These are phyloP conservation scores for Staphylotrichum tortipilum DNA, from an alignment of 495 filamentous ascomycete genomes.

Conservation along the genomic window DNA sequence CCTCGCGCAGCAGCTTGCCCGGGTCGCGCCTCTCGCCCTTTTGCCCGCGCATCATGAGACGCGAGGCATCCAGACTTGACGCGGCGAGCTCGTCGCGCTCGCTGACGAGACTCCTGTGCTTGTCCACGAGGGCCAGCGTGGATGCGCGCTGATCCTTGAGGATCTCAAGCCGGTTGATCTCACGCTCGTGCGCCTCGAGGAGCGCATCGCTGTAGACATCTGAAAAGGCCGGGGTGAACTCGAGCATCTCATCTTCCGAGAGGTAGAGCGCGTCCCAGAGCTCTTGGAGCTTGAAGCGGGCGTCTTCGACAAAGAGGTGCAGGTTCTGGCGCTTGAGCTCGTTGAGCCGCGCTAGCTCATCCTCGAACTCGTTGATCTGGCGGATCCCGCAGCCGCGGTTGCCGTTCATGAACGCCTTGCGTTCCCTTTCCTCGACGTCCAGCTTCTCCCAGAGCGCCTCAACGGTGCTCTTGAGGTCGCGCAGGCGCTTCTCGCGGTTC, in stretches of 20 bases:
- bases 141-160: constrained; percentile 83
- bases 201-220: constrained; percentile 85
- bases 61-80: constrained; percentile 87
- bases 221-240: constrained; percentile 91
- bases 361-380: constrained; percentile 88
- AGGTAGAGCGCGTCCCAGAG: constrained; percentile 91
- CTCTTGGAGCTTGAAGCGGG: constrained; percentile 78
- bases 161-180: constrained; percentile 72
- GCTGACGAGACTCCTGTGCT: constrained; percentile 70
- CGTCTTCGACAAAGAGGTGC: constrained; percentile 91
- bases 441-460: constrained; percentile 85
- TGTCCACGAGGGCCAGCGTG: constrained; percentile 71
- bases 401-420: constrained; percentile 67
- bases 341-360: constrained; percentile 75
- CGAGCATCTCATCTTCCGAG: constrained; percentile 95
- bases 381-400: constrained; percentile 71
- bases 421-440: constrained; percentile 67
- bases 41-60: constrained; percentile 76
- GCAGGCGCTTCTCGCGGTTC: constrained; percentile 69
- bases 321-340: constrained; percentile 92
- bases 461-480: constrained; percentile 63
- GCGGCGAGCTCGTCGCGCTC: constrained; percentile 81
- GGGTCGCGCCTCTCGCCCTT: constrained; percentile 91
- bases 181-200: constrained; percentile 76
- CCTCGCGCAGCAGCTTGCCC: constrained; percentile 86